Base-by-base conservation (phyloP, 2,329 filamentous ascomycete species). In the Microascus cirrosus region DNA sequence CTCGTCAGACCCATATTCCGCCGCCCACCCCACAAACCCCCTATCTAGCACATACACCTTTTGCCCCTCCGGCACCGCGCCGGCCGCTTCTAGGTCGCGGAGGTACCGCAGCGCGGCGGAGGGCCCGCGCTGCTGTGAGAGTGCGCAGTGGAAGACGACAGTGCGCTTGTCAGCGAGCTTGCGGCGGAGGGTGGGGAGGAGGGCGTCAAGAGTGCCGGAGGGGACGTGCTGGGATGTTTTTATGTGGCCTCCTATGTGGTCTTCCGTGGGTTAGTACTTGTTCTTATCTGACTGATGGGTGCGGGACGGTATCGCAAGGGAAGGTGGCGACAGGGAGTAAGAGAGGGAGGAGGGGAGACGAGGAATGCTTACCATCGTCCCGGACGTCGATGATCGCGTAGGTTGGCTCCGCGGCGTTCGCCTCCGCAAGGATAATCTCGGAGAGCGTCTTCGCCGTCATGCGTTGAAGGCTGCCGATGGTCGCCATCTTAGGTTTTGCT, bases 201-300 rank as follows among this genome's bases (percentile, higher is more conserved):
- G 83, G 68, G 82, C 81, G 65, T 95, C 89, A 54, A 97, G 81
- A 20, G 83, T 82, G 53, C 73, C 74, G 55, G 82, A 87, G 0
- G 94, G 91, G 13, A 90, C 79, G 77, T 96, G 89, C 56, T 80
- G 82, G 36, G 86, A 88, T 60, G 84, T 83, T 60, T 79, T 78
- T 72, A 97, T 96, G 73, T 96, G 92, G 35, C 93, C 93, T 63
- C 93, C 93, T 54, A 96, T 80, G 72, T 94, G 85, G 72, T 97
- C 93, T 90, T 28, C 12, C 3, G 24, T 2, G 20, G 13, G 51
- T 53, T 53, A 53, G 51, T 53, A 13, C 24, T 20, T 50, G 20
- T 10, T 22, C 15, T 48, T 20, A 10, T 10, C 18, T 8, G 42
- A 10, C 13, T 15, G 42, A n/a, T 48, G 42, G 56, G 32, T 5